phyloP scores from a whole-genome alignment of 2,329 filamentous ascomycete species.

The Dactylonectria macrodidyma region DNA sequence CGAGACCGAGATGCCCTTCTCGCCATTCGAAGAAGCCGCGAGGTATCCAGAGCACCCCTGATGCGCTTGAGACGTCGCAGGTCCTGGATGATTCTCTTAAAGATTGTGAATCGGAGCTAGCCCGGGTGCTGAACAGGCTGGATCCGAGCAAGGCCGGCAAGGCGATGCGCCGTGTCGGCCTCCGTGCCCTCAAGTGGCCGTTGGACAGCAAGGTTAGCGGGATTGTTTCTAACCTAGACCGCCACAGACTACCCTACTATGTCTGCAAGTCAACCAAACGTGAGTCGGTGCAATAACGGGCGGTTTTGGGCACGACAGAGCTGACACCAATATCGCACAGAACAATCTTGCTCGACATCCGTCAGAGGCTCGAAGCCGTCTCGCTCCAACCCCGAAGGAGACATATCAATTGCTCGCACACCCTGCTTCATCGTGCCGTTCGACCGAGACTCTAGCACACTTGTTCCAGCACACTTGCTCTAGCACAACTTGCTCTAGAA shows the following conservation, averaged over 20 bases:
- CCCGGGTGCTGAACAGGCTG: constrained; percentile 13
- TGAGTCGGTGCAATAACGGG: constrained; percentile 39
- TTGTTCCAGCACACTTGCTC: background rate
- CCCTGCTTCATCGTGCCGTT: too few species aligned
- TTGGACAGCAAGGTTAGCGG: constrained; percentile 24
- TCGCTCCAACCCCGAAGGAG: constrained; percentile 56
- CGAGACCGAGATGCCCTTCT: too few species aligned
- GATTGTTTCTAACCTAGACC: constrained; percentile 14
- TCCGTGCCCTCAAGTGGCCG: constrained; percentile 28
- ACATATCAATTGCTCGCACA: constrained; percentile 43
- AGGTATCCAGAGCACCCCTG: too few species aligned
- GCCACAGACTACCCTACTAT: constrained; percentile 13
- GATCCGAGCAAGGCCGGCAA: constrained; percentile 19
- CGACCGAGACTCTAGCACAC: constrained; percentile 34
- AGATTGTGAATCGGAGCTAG: constrained; percentile 14
- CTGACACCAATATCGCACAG: too few species aligned
- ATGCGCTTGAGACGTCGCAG: constrained; percentile 12
- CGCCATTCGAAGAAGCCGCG: too few species aligned
- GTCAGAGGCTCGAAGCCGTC: constrained; percentile 18
- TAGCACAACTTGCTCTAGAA: background rate
- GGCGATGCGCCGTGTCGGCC: constrained; percentile 22
- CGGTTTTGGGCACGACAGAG: too few species aligned
- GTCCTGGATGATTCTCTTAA: constrained; percentile 19
- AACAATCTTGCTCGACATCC: constrained; percentile 33
- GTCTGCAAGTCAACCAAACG: constrained; percentile 18